Evolutionary conservation across 2,329 filamentous ascomycete genomes (phyloP), one percentile per base, ranked within the genome.

Genomic region (Chrysosporium queenslandicum): DNA sequence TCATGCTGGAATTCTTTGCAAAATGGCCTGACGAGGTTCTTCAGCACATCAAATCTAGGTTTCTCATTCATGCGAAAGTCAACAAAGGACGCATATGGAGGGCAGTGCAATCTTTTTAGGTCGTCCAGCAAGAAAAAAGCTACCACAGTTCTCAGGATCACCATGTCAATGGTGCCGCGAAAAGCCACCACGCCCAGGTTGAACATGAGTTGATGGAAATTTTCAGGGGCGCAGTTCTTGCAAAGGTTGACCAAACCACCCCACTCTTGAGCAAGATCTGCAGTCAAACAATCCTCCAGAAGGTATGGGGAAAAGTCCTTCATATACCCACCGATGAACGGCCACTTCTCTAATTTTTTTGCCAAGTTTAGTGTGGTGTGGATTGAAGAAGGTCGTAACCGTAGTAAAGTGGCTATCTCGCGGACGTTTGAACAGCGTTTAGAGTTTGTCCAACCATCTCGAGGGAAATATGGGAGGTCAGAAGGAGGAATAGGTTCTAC

Each of bases 101-200:
- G 47, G n/a, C 23, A 50, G 16, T 40, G 7, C 8, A 50, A 16
- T 11, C 16, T 14, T 21, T 23, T 50, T 9, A 50, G 37, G 7
- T 50, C 47, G 6, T 41, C n/a, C 7, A 50, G 16, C 25, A 50
- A n/a, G 39, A 50, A 41, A 32, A 50, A 50, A 21, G 47, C 47
- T 11, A n/a, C 7, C 25, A 42, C 12, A 14, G 37, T 41, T 32
- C 36, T 50, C 37, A 50, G 2, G n/a, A 42, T 21, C 6, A 6
- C 8, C 36, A 50, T 41, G 14, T 50, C 47, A 30, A 42, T 32
- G 23, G 21, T 11, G n/a, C 42, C 20, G 36, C 37, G 23, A 21
- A 42, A 50, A 16, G 47, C 47, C 9, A 50, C 25, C n/a, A 32
- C 3, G n/a, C 36, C 25, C 3, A 50, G 14, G 32, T 18, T 25